A percentile compares a stretch with the other conserved stretches of the same genome.
These are phyloP conservation scores for Coemansia guatemalensis DNA, from an alignment of 192 early-diverging fungal species.

Conservation along the genomic window DNA sequence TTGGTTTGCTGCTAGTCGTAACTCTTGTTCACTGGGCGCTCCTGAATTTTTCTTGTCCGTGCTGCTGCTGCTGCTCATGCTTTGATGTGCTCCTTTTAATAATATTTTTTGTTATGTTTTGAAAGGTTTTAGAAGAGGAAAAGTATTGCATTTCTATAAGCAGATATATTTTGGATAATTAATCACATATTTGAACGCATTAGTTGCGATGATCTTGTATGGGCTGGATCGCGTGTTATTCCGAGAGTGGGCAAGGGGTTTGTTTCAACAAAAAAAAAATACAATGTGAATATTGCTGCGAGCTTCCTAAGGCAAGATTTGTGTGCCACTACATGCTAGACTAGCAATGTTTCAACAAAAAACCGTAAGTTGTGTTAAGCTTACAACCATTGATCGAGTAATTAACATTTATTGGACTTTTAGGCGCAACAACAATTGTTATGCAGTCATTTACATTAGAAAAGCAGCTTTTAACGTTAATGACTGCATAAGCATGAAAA, in stretches of 20 bases:
- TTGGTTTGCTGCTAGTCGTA: constrained; percentile 55
- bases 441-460: not conserved
- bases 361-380: too few relatives aligned
- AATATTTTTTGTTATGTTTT: not conserved
- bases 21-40: constrained; percentile 39
- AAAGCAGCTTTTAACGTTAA: not conserved
- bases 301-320: too few relatives aligned
- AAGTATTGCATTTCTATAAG: not conserved
- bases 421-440: not conserved
- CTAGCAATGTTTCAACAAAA: too few relatives aligned
- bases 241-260: too few relatives aligned
- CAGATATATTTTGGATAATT: too few relatives aligned
- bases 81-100: not conserved
- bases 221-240: too few relatives aligned
- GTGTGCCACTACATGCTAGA: too few relatives aligned
- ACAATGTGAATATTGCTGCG: too few relatives aligned
- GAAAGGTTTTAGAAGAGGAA: not conserved
- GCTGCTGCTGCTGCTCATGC: constrained; percentile 5
- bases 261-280: too few relatives aligned
- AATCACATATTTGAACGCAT: too few relatives aligned
- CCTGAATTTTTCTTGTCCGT: not conserved
- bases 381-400: not conserved
- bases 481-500: not conserved
- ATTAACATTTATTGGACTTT: not conserved
- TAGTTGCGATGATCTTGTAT: too few relatives aligned